These are phyloP conservation scores for Chaetothyriales sp. DNA, from an alignment of 2,329 filamentous ascomycete genomes.

Conservation along the genomic window DNA sequence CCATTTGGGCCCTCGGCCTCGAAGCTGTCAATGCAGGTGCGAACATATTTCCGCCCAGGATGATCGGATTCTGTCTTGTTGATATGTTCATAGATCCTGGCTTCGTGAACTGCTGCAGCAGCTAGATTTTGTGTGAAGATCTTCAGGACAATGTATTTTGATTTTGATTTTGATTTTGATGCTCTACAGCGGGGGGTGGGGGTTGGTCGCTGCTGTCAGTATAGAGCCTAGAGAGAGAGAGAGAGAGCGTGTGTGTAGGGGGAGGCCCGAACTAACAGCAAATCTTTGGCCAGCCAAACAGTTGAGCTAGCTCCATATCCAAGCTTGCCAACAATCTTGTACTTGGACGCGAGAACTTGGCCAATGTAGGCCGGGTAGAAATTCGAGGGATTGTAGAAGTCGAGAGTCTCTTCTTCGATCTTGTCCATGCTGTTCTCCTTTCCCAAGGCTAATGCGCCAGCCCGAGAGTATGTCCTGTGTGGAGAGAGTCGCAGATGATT, in stretches of 20 bases:
- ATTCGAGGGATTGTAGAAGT: constrained; percentile 10
- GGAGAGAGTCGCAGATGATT: no score
- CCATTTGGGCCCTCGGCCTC: constrained; percentile 19
- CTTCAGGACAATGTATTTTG: constrained; percentile 20
- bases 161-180: no score
- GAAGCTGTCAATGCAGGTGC: constrained; percentile 55
- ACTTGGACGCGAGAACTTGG: constrained; percentile 28
- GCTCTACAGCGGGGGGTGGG: no score
- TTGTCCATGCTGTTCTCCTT: not conserved
- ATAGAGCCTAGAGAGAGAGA: no score
- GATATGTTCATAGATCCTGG: constrained; percentile 9
- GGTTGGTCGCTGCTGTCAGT: no score
- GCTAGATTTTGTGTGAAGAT: constrained; percentile 12
- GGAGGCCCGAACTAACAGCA: constrained; percentile 15
- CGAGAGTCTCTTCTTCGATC: constrained; percentile 15
- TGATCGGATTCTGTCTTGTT: constrained; percentile 39
- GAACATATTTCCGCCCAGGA: constrained; percentile 83
- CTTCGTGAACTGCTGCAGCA: constrained; percentile 17
- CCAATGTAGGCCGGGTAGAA: constrained; percentile 19
- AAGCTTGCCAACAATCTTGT: constrained; percentile 31
- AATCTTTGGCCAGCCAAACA: constrained; percentile 24
- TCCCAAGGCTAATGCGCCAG: not conserved
- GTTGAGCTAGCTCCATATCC: constrained; percentile 31
- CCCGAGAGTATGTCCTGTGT: not conserved
- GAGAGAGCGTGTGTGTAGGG: no score